Evolutionary conservation across 2,329 filamentous ascomycete species (phyloP).

Genomic region (Apiospora pterosperma): DNA sequence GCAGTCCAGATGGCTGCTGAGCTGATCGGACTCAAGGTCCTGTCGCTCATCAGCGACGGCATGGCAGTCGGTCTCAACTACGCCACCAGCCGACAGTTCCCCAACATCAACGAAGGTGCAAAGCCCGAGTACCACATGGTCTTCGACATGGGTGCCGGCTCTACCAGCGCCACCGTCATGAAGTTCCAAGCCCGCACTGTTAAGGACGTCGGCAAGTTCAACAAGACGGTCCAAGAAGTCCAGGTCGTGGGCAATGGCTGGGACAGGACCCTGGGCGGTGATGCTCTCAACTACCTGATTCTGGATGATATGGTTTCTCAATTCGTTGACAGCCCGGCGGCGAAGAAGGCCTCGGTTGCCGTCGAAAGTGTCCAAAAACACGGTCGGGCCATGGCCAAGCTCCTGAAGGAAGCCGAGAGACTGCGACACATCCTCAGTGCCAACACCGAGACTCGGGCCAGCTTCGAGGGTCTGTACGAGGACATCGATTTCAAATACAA

Average conservation of each 20-base stretch:
- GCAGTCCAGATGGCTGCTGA: slow-evolving; percentile 81
- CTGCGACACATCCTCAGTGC: slow-evolving; percentile 88
- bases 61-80: slow-evolving; percentile 94
- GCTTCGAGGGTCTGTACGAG: slow-evolving; percentile 86
- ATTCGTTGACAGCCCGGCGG: slow-evolving; percentile 68
- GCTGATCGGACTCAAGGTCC: slow-evolving; percentile 81
- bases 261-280: slow-evolving; percentile 87
- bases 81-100: slow-evolving; percentile 86
- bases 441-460: slow-evolving; percentile 75
- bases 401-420: slow-evolving; percentile 90
- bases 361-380: slow-evolving; percentile 65
- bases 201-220: slow-evolving; percentile 89
- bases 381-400: slow-evolving; percentile 80
- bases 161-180: slow-evolving; percentile 83
- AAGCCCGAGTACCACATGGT: slow-evolving; percentile 91
- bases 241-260: slow-evolving; percentile 81
- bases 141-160: slow-evolving; percentile 97
- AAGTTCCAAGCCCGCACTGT: slow-evolving; percentile 85
- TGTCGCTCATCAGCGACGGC: slow-evolving; percentile 84
- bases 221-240: slow-evolving; percentile 97
- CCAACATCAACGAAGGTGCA: slow-evolving; percentile 74
- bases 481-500: slow-evolving; percentile 94
- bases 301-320: slow-evolving; percentile 83
- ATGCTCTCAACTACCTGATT: slow-evolving; percentile 83
- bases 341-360: slow-evolving; percentile 62